Evolutionary conservation across 192 early-diverging fungal species (phyloP), one percentile per base, ranked within the genome.

Genomic region (Mortierella hygrophila): DNA sequence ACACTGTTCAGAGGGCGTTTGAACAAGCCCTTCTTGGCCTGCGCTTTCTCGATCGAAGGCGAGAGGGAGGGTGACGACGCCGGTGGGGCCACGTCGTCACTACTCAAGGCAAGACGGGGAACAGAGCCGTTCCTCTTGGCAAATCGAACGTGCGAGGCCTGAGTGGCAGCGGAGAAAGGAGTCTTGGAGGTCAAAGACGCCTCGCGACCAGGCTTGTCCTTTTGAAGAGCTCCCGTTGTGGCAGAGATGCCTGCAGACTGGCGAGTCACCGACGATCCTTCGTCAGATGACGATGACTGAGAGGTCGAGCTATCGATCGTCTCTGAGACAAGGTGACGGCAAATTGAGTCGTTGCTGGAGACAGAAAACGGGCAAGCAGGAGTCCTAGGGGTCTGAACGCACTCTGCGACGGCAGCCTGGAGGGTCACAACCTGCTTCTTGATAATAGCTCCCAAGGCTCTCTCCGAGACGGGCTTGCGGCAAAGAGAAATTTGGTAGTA

Each of bases 401-500:
- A 10, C 35, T 79, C 75, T 23, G 23, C 42, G 26, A 79, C 74
- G 41, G 54, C 57, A 11, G 65, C 54, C 47, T 86, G 84, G 47
- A 86, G 65, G 20, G 79, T 80, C 15, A 86, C 52, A 13, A 77
- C 41, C 54, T 86, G 84, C n/a, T 68, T 80, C 68, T 86, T 86
- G 79, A 86, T 79, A 38, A 86, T 86, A 32, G 79, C 68, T 0
- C 84, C 84, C 35, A 86, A 68, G 26, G 84, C 84, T 54, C 84
- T 76, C 37, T 86, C 84, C 1, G 84, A 78, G 7, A 81, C 84
- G 18, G 84, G 84, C 65, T 86, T 86, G n/a, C 84, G 74, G 68
- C 84, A 86, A 41, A 86, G 79, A 10, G 79, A 81, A 60, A 86
- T 86, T 52, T 86, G 84, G 44, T 86, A 86, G 40, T 80, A 60